Evolutionary conservation across 1,284 basidiomycete species (phyloP), one percentile per base, ranked within the genome.

Genomic region (Tilletia caries): DNA sequence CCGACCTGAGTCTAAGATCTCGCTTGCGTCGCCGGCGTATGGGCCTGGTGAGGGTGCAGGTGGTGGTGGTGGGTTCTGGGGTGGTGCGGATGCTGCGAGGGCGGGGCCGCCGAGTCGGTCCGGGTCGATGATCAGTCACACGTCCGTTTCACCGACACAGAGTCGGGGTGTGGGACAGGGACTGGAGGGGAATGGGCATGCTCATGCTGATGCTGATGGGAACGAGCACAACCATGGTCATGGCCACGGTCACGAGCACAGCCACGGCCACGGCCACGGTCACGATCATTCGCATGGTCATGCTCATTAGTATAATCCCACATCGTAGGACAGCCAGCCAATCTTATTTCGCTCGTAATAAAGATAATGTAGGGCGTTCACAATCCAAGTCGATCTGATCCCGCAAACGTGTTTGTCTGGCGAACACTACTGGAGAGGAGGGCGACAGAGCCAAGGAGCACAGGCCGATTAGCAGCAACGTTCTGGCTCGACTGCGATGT

Each of bases 161-260:
- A 37, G 27, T 33, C 58, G 58, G 32, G 33, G 5, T 23, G 10
- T 33, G 58, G 27, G 20, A 1, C 58, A 20, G 32, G 29, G 18
- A 18, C 6, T 18, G 32, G 29, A 37, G 20, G 27, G 29, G 27
- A 20, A n/a, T 62, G 58, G 29, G n/a, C n/a, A n/a, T n/a, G n/a
- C n/a, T n/a, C n/a, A n/a, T n/a, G n/a, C n/a, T 34, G 74, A 76
- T 34, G 66, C 64, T 6, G 71, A 75, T 52, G 67, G 54, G 5
- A 75, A 71, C 44, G 64, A 76, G 6, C 85, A 86, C 74, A 86
- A 87, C 72, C 88, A 89, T 29, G 76, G 76, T 10, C 78, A 78
- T 75, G 83, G 82, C 25, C 82, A 84, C 32, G 76, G 76, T 10
- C 78, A 78, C 64, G 37, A 13, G 5, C 5, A 13, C 37, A 5